Evolutionary conservation across 139 green algal species (phyloP).

Genomic region (Protoeuglena noctilucae): DNA sequence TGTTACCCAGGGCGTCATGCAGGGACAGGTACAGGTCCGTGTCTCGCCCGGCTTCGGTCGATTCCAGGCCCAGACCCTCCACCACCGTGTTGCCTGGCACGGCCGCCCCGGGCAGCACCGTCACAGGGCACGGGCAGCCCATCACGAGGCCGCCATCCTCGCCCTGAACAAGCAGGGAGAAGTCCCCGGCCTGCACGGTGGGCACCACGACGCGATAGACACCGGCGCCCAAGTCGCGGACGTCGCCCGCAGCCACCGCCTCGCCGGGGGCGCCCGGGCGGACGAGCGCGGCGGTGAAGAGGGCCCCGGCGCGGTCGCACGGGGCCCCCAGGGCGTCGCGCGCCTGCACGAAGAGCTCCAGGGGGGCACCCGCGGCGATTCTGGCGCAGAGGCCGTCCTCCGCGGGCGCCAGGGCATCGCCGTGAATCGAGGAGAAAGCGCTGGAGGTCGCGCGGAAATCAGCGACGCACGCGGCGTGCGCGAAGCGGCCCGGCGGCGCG

Average conservation of each 20-base stretch:
- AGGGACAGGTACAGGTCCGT: neutral
- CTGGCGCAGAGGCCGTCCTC: no score
- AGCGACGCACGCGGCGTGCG: neutral
- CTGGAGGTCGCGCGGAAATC: neutral
- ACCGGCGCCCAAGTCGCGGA: neutral
- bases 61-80: neutral
- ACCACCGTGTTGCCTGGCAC: neutral
- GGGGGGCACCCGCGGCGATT: no score
- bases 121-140: neutral
- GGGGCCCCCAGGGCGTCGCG: neutral
- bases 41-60: no score
- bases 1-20: neutral
- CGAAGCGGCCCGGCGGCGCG: neutral
- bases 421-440: neutral
- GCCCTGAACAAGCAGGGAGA: neutral
- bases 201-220: neutral
- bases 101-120: neutral
- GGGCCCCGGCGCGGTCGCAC: neutral
- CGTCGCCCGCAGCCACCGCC: neutral
- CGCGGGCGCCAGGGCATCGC: no score
- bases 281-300: neutral
- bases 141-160: neutral
- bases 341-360: neutral
- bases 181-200: neutral
- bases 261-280: neutral